A percentile compares a stretch with the other conserved stretches of the same genome.
Conservation (phyloP, 129 eudicot species). For the Silybum marianum region DNA sequence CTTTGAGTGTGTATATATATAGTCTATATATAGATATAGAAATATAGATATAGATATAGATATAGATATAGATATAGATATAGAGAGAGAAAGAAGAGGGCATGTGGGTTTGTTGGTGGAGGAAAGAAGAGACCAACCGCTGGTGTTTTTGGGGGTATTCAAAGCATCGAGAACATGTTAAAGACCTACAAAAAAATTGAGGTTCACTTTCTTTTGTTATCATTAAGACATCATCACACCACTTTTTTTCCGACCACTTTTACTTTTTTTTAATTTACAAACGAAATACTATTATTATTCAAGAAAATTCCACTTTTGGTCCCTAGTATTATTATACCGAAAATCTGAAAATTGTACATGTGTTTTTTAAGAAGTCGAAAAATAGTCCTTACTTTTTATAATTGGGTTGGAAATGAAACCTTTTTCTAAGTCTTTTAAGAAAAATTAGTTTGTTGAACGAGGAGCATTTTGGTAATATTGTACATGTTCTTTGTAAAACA, state of each 20-base stretch:
- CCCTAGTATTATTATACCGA: background rate
- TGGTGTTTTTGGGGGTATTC: constrained; percentile 21
- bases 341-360: background rate
- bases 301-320: background rate
- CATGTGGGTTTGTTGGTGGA: constrained; percentile 41
- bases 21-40: background rate
- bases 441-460: background rate
- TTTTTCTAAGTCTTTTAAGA: background rate
- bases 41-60: background rate
- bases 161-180: constrained; percentile 43
- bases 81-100: constrained; percentile 11
- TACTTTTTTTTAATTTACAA: background rate
- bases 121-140: constrained; percentile 32
- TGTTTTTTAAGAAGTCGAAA: background rate
- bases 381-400: background rate
- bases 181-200: constrained; percentile 34
- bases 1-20: constrained; percentile 17
- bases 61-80: background rate
- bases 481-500: background rate
- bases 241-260: background rate
- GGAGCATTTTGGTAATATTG: background rate
- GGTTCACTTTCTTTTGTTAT: constrained; percentile 39
- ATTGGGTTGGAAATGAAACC: background rate
- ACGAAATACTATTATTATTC: background rate
- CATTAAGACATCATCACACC: constrained; percentile 38